These are phyloP conservation scores for Rhododendron griersonianum DNA, from an alignment of 148 eudicot species.

Conservation along the genomic window DNA sequence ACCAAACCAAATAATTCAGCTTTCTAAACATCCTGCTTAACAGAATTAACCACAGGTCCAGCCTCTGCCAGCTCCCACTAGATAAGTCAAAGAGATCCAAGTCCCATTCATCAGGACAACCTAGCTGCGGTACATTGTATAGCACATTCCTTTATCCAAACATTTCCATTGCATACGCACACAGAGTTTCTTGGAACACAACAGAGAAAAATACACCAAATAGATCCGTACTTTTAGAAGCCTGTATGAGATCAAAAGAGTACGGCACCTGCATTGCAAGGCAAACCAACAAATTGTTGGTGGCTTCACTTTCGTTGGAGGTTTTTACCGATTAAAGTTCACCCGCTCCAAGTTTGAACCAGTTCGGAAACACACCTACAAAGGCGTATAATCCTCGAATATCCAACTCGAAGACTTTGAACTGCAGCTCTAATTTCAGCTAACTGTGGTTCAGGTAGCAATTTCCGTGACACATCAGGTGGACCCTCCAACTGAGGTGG, in stretches of 20 bases:
- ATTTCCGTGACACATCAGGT: constrained; percentile 17
- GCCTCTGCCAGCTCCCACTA: not conserved
- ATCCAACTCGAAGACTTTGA: constrained; percentile 51
- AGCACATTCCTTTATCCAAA: not conserved
- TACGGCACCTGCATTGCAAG: not conserved
- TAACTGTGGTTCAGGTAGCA: constrained; percentile 23
- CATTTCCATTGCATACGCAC: not conserved
- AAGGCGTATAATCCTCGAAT: constrained; percentile 48
- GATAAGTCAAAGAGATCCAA: not conserved
- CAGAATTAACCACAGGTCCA: not conserved
- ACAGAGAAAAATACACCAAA: not conserved
- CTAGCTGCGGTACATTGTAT: too few relatives aligned
- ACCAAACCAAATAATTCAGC: not conserved
- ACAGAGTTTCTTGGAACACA: not conserved
- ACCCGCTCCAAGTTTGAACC: constrained; percentile 32
- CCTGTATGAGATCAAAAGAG: not conserved
- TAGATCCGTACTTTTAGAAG: not conserved
- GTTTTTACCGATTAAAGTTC: not conserved
- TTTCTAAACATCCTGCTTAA: not conserved
- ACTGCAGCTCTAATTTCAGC: constrained; percentile 49
- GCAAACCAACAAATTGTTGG: constrained; percentile 4
- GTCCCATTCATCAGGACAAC: not conserved
- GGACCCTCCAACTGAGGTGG: constrained; percentile 41
- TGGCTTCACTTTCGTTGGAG: not conserved
- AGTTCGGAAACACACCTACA: constrained; percentile 55